phyloP scores from a whole-genome alignment of 176 grass and related monocot species.

The Oryza coarctata region DNA sequence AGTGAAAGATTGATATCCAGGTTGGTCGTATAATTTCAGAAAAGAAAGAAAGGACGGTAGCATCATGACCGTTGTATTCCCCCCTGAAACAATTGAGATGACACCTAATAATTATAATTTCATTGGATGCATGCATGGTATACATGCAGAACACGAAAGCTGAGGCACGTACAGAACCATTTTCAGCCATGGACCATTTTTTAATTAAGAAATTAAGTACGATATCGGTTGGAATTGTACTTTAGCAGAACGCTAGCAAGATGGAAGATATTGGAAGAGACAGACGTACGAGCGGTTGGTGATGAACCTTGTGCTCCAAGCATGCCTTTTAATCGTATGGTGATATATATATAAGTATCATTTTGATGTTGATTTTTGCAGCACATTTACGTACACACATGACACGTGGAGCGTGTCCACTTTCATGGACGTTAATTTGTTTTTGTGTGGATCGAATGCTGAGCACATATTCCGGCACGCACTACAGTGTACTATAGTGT shows the following conservation, averaged over 20 bases:
- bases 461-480: not conserved
- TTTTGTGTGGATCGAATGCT: not conserved
- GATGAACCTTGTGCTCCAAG: too few relatives aligned
- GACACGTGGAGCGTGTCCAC: too few relatives aligned
- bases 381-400: not conserved
- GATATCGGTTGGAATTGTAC: not conserved
- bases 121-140: not conserved
- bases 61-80: too few relatives aligned
- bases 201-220: not conserved
- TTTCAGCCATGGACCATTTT: not conserved
- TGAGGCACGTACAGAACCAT: not conserved
- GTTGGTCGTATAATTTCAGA: not conserved
- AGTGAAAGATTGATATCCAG: not conserved
- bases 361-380: not conserved
- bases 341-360: too few relatives aligned
- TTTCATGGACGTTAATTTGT: not conserved
- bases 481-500: not conserved
- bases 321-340: not conserved
- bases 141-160: not conserved
- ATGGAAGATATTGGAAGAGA: not conserved
- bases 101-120: not conserved
- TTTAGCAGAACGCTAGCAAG: not conserved
- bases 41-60: not conserved
- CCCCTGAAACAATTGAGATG: too few relatives aligned
- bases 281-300: not conserved